Base-by-base conservation (phyloP, 2,329 filamentous ascomycete species). In the Epichloe uncinata region DNA sequence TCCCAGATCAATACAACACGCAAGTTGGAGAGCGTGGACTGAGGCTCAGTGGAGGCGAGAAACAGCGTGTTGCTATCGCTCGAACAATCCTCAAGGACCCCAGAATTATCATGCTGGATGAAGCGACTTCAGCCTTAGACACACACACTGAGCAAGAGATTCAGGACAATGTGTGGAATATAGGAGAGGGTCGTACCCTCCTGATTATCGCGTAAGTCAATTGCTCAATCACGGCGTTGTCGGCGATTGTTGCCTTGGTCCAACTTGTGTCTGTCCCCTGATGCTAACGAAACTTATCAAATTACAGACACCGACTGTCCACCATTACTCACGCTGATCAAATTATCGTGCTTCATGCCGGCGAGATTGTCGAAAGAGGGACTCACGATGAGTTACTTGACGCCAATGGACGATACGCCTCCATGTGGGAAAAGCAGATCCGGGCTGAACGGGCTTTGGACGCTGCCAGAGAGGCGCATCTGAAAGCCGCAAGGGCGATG, bases 131-230 rank as follows among this genome's bases (percentile, higher is more conserved):
- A 35, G 89, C 90, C 8, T 73, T 96, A 33, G 90, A 96, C 63
- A 89, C 87, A 0, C 87, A 93, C 56, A 96, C 90, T 0, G 90
- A 96, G 66, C 86, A 94, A 64, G 85, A 94, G 62, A 95, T 96
- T 52, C 90, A 96, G 66, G 79, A 84, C 52, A 89, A 90, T 36
- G 78, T 98, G 34, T 82, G 82, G 51, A 87, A 79, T 13, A 79
- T 97, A 44, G 87, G 87, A 15, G 75, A 84, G 57, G 90, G 89
- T 46, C 85, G 93, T 44, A 98, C 93, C 1, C 84, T 96, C 71
- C 79, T 98, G 53, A 89, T 97, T 47, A 97, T 98, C 69, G 93
- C 93, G 71, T 88, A 81, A 71, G 78, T 75, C 30, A 7, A 6
- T 13, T 12, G 26, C 26, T 5, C 20, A 30, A n/a, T 33, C 26